phyloP scores from a whole-genome alignment of 441 rosid genomes.

The Croton laevigatus region DNA sequence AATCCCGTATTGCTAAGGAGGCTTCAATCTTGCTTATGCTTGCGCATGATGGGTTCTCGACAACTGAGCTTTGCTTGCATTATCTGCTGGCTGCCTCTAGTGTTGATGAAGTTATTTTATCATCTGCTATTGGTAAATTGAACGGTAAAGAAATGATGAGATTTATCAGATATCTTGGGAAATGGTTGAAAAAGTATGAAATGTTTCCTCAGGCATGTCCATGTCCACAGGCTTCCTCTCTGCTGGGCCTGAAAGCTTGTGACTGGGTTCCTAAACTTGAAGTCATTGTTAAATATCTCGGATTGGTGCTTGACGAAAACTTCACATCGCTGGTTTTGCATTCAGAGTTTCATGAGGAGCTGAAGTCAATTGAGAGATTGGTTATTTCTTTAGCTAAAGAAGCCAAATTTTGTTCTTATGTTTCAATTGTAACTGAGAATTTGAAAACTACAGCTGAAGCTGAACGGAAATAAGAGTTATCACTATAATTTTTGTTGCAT shows the following conservation, averaged over 20 bases:
- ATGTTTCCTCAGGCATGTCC: slow-evolving; percentile 76
- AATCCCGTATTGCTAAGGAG: slow-evolving; percentile 46
- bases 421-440: slow-evolving; percentile 43
- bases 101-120: slow-evolving; percentile 63
- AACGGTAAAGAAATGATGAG: slow-evolving; percentile 62
- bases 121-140: slow-evolving; percentile 59
- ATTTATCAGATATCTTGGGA: slow-evolving; percentile 61
- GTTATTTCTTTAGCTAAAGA: slow-evolving; percentile 59
- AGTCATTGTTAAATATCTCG: slow-evolving; percentile 55
- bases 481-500: background rate
- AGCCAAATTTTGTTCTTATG: slow-evolving; percentile 46
- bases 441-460: slow-evolving; percentile 42
- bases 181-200: slow-evolving; percentile 84
- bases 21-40: slow-evolving; percentile 78
- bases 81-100: slow-evolving; percentile 52
- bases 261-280: slow-evolving; percentile 77
- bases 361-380: slow-evolving; percentile 42
- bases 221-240: slow-evolving; percentile 57
- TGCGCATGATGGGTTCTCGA: slow-evolving; percentile 70
- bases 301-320: slow-evolving; percentile 65
- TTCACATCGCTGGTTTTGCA: slow-evolving; percentile 64
- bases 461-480: slow-evolving; percentile 29
- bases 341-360: slow-evolving; percentile 68
- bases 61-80: slow-evolving; percentile 79
- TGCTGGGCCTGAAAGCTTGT: slow-evolving; percentile 56